Conservation (phyloP, 2,329 filamentous ascomycete genomes). For the Coleophoma crateriformis region DNA sequence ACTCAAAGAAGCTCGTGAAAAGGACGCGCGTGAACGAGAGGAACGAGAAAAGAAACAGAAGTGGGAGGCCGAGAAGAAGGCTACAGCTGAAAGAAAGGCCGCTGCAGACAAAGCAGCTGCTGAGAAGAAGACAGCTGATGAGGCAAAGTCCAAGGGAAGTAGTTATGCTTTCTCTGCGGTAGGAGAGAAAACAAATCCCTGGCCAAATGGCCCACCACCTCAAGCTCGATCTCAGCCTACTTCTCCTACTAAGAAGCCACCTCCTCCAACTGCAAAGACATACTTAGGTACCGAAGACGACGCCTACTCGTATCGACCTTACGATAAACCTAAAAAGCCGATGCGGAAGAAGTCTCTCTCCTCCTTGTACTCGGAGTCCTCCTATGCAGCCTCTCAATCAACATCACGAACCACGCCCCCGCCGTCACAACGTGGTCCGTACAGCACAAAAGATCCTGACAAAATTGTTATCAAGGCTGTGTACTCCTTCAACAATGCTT, state of each 20-base stretch:
- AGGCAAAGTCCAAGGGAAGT: constrained; percentile 15
- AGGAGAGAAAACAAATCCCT: constrained; percentile 65
- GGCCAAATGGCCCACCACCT: constrained; percentile 56
- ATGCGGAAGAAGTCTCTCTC: constrained; percentile 58
- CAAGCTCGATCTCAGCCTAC: constrained; percentile 17
- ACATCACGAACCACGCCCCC: constrained; percentile 81
- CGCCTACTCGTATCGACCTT: constrained; percentile 70
- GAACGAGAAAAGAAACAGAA: constrained; percentile 10
- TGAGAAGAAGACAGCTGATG: constrained; percentile 11
- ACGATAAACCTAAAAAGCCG: constrained; percentile 61
- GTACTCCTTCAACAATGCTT: constrained; percentile 87
- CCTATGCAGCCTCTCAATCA: constrained; percentile 78
- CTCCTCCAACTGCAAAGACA: constrained; percentile 48
- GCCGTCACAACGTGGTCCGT: constrained; percentile 70
- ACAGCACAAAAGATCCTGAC: constrained; percentile 83
- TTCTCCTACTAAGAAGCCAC: constrained; percentile 34
- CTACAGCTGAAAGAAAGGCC: constrained; percentile 17
- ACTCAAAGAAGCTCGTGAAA: constrained; percentile 50
- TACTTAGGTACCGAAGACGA: constrained; percentile 55
- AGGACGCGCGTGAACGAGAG: constrained; percentile 42
- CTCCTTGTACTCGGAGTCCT: constrained; percentile 75
- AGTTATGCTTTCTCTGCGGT: constrained; percentile 60
- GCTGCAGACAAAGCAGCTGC: constrained; percentile 14
- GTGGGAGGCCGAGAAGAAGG: constrained; percentile 7
- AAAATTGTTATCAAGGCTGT: constrained; percentile 96